Percentiles rank a stretch among this genome's conserved stretches.
Conservation (phyloP, 495 filamentous ascomycete species). For the Evernia prunastri region DNA sequence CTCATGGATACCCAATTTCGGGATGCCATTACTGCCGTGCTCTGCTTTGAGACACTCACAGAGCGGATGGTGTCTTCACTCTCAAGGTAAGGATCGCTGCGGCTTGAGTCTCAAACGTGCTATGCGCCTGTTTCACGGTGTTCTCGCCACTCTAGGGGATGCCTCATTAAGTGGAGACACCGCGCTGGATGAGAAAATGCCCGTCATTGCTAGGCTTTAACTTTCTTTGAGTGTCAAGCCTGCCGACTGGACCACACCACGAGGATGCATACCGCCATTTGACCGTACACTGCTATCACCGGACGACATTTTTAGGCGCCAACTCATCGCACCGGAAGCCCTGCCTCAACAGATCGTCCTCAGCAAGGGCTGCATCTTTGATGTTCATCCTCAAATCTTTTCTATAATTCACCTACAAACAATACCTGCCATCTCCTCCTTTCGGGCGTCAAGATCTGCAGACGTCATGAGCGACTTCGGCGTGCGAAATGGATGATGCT, state of each 20-base stretch:
- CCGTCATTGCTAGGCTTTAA: constrained; percentile 1
- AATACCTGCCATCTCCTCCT: not conserved
- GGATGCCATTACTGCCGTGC: not conserved
- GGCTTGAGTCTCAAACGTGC: constrained; percentile 1
- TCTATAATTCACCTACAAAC: not conserved
- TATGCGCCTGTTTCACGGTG: not conserved
- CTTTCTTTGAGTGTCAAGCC: not conserved
- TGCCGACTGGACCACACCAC: constrained; percentile 12
- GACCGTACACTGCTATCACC: constrained; percentile 10
- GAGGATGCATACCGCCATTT: constrained; percentile 16
- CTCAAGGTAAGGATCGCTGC: not conserved
- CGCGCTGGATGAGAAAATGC: constrained; percentile 15
- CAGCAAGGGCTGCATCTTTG: constrained; percentile 9
- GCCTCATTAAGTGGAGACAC: not conserved
- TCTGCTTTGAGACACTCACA: not conserved
- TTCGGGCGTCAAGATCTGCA: constrained; percentile 29
- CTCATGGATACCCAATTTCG: constrained; percentile 19
- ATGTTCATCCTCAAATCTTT: constrained; percentile 12
- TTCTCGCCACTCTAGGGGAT: not conserved
- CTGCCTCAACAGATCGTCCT: not conserved
- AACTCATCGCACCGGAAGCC: constrained; percentile 23
- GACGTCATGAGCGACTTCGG: constrained; percentile 7
- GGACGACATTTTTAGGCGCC: constrained; percentile 16
- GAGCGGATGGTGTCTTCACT: not conserved
- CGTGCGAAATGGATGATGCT: constrained; percentile 3